A percentile compares a stretch with the other conserved stretches of the same genome.
Conservation (phyloP, 2,329 filamentous ascomycete species). For the Claviceps africana region DNA sequence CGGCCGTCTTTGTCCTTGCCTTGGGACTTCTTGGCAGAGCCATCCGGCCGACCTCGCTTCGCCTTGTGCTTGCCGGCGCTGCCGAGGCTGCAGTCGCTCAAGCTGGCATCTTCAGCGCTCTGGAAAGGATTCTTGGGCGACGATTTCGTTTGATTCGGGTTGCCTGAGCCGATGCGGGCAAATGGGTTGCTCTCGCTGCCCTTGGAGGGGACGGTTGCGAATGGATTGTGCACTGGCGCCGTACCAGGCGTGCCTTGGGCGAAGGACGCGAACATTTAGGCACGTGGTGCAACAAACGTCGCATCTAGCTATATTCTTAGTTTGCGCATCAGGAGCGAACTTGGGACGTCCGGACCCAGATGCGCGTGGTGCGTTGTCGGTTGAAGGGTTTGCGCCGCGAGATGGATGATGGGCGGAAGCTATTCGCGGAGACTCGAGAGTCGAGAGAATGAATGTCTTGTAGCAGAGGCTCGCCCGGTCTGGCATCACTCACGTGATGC, state of each 20-base stretch:
- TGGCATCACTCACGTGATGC: constrained; percentile 4
- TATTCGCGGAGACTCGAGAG: constrained; percentile 2
- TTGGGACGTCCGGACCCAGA: neutral
- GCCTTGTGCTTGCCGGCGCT: constrained; percentile 9
- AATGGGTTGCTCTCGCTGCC: constrained; percentile 11
- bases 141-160: constrained; percentile 15
- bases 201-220: constrained; percentile 12
- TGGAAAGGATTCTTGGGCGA: constrained; percentile 16
- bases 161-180: constrained; percentile 17
- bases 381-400: neutral
- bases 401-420: neutral
- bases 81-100: constrained; percentile 13
- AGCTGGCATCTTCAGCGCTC: constrained; percentile 13
- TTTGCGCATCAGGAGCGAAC: constrained; percentile 19
- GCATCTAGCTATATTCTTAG: constrained; percentile 21
- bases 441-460: neutral
- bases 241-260: constrained; percentile 21
- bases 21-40: constrained; percentile 7
- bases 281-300: constrained; percentile 26
- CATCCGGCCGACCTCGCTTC: constrained; percentile 13
- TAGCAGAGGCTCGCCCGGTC: neutral
- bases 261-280: constrained; percentile 25
- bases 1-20: constrained; percentile 4
- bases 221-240: constrained; percentile 22
- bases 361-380: neutral